phyloP scores from a whole-genome alignment of 2,329 filamentous ascomycete species.

The Botrytis byssoidea region DNA sequence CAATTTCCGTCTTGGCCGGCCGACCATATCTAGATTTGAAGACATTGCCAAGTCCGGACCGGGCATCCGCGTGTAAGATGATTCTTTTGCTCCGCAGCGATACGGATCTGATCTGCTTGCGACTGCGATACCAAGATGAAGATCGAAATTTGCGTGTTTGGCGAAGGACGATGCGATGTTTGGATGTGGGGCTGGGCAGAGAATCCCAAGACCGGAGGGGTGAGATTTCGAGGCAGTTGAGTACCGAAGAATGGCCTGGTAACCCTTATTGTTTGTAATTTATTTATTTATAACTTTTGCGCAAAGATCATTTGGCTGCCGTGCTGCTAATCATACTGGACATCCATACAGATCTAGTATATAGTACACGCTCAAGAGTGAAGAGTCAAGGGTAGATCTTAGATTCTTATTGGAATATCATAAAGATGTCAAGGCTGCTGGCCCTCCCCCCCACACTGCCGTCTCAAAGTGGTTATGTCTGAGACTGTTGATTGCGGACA shows the following conservation, averaged over 20 bases:
- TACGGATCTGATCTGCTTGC: background rate
- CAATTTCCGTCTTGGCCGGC: background rate
- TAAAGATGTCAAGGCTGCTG: constrained; percentile 3
- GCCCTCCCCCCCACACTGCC: background rate
- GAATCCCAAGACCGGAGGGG: background rate
- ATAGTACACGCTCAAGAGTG: background rate
- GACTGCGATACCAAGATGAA: background rate
- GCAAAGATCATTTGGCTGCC: background rate
- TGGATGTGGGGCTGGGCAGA: background rate
- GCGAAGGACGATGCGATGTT: background rate
- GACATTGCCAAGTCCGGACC: constrained; percentile 16
- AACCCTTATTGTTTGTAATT: background rate
- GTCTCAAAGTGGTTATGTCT: constrained; percentile 2
- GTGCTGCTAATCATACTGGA: background rate
- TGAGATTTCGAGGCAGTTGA: constrained; percentile 7
- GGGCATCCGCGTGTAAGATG: background rate
- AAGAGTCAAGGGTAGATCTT: background rate
- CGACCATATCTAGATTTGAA: constrained; percentile 5
- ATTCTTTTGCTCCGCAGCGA: background rate
- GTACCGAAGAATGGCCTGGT: background rate
- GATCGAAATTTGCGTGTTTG: constrained; percentile 5
- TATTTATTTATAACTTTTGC: background rate
- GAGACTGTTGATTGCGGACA: constrained; percentile 8
- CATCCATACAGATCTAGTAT: background rate
- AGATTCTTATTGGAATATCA: background rate